Base-by-base conservation (phyloP, 2,329 filamentous ascomycete genomes). In the Cladorrhinum sp. region DNA sequence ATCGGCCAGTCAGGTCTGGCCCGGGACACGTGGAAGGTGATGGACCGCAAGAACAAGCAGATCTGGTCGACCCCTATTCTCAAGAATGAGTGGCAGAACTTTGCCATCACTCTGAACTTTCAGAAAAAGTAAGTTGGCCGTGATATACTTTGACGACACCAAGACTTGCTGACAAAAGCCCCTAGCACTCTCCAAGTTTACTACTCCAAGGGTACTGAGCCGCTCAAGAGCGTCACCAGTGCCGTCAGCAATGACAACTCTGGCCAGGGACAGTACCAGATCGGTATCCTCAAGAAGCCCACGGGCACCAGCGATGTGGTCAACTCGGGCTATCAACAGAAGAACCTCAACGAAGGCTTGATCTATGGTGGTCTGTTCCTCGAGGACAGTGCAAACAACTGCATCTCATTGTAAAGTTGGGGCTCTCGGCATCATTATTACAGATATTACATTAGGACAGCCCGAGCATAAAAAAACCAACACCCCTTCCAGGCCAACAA, bases 201-300 rank as follows among this genome's bases (percentile, higher is more conserved):
- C 74, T 85, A 85, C 74, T 85, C 83, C 23, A 73, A 73, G 36
- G 76, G 77, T 61, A 70, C 74, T 56, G 75, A 73, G 1, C 73
- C 79, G 2, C 78, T 86, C 41, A 68, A 75, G 57, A 72, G 76
- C 23, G 81, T 83, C 18, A 81, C 78, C 2, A 71, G 70, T 1
- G 74, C 77, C 2, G 68, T 80, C 3, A 59, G 72, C 16, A 83
- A 82, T 63, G 75, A 85, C 68, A 78, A 85, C 62, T 74, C 77
- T 9, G 84, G 84, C 20, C 77, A 76, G 29, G 84, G 84, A 13
- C 71, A 79, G 69, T 78, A 80, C 71, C 84, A 86, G 71, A 76
- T 86, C 29, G 83, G 84, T 52, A 77, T 86, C 20, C 72, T 86
- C 61, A 86, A 85, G 79, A 85, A 80, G 70, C 78, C 77, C 1